Evolutionary conservation across 371 early-diverging fungal genomes (phyloP).

Genomic region (Mortierella sp.): DNA sequence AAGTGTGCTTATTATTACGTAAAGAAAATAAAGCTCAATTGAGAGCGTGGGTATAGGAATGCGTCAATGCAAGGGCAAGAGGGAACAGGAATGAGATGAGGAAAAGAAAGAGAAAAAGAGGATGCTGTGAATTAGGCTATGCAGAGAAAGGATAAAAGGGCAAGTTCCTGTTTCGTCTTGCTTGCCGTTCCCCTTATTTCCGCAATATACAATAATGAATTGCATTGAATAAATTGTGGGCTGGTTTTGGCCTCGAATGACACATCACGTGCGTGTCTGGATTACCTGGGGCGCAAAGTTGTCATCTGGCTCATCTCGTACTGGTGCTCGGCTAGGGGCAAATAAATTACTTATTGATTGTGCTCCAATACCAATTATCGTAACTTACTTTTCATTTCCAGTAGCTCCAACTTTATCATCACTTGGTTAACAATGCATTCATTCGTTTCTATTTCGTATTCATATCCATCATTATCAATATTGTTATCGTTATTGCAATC

Average conservation of each 20-base stretch:
- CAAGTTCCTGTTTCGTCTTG: not conserved
- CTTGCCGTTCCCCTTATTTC: not conserved
- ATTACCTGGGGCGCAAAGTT: too few species aligned
- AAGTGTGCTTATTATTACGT: not conserved
- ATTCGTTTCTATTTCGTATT: too few species aligned
- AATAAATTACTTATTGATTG: not conserved
- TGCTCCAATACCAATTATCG: conserved; percentile 3
- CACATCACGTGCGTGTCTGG: too few species aligned
- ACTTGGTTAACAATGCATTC: not conserved
- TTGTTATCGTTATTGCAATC: not conserved
- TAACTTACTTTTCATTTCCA: not conserved
- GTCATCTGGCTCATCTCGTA: not conserved
- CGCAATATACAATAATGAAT: not conserved
- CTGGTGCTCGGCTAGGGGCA: not conserved
- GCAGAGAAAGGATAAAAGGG: not conserved
- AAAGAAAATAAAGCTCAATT: conserved; percentile 2
- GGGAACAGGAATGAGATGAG: not conserved
- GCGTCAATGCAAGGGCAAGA: not conserved
- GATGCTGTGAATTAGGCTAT: not conserved
- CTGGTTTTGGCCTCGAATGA: too few species aligned
- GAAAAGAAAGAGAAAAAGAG: not conserved
- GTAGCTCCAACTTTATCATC: not conserved
- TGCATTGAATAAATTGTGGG: not conserved
- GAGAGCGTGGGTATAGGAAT: not conserved
- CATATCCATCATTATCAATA: not conserved